Conservation (phyloP, 2,329 filamentous ascomycete species). For the Stemphylium vesicarium region DNA sequence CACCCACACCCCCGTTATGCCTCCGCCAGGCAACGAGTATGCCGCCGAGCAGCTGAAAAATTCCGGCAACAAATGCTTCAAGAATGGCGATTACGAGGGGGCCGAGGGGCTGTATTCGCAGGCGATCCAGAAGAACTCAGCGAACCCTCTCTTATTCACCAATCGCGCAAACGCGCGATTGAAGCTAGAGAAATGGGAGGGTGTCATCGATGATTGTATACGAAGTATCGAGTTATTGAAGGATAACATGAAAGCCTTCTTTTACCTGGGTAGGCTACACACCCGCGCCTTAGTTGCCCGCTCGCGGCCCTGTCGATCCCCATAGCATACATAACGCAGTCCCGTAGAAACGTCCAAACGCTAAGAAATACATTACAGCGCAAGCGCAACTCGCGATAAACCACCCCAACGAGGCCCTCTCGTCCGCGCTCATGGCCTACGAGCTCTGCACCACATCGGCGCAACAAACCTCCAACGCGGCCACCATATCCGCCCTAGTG, state of each 20-base stretch:
- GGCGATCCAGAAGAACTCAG: constrained; percentile 79
- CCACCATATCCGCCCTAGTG: constrained; percentile 74
- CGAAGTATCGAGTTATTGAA: constrained; percentile 72
- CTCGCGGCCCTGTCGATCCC: background rate
- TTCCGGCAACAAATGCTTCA: constrained; percentile 69
- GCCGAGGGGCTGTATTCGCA: constrained; percentile 76
- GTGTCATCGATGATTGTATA: constrained; percentile 77
- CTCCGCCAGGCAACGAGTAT: constrained; percentile 43
- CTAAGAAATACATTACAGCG: constrained; percentile 51
- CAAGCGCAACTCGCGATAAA: constrained; percentile 80
- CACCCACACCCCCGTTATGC: constrained; percentile 20
- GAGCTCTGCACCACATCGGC: constrained; percentile 64
- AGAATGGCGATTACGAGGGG: constrained; percentile 66
- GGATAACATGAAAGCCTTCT: constrained; percentile 79
- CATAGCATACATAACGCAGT: background rate
- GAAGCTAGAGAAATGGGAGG: constrained; percentile 74
- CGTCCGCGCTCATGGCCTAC: constrained; percentile 75
- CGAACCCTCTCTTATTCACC: constrained; percentile 81
- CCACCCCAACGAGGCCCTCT: constrained; percentile 74
- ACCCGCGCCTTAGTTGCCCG: background rate
- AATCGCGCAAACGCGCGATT: constrained; percentile 87
- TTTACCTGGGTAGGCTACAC: constrained; percentile 64
- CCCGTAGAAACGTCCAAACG: background rate
- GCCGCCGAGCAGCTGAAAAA: constrained; percentile 57
- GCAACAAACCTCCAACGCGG: constrained; percentile 69